A percentile compares a stretch with the other conserved stretches of the same genome.
Evolutionary conservation across 2,329 filamentous ascomycete species (phyloP).

Genomic region (Trichoderma koningii): DNA sequence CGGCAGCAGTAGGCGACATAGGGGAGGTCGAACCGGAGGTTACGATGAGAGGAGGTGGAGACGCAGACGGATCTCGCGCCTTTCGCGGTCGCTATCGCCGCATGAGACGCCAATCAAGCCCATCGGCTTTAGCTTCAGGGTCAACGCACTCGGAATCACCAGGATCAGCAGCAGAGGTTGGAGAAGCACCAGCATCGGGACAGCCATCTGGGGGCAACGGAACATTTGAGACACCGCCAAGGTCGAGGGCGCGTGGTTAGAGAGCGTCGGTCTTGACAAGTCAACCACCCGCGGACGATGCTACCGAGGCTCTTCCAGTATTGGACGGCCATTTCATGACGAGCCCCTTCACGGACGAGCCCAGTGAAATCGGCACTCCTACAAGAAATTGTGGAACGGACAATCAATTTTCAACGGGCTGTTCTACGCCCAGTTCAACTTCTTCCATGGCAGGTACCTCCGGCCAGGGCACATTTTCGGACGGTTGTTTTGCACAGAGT

Average conservation of each 20-base stretch:
- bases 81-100: conserved; percentile 2
- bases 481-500: not conserved
- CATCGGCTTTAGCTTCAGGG: not conserved
- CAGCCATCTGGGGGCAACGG: not conserved
- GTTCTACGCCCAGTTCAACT: no score
- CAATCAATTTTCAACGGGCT: no score
- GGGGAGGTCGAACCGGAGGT: not conserved
- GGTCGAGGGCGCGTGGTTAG: conserved; percentile 5
- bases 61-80: not conserved
- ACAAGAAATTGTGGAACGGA: no score
- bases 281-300: not conserved
- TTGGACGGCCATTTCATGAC: not conserved
- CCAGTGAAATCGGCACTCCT: not conserved
- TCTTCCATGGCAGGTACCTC: not conserved
- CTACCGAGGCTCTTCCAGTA: not conserved
- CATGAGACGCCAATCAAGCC: not conserved
- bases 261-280: conserved; percentile 11
- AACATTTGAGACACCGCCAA: not conserved
- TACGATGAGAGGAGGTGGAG: conserved; percentile 21
- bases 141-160: not conserved
- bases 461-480: not conserved
- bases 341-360: not conserved
- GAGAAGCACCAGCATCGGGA: not conserved
- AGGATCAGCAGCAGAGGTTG: not conserved
- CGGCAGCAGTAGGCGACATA: not conserved